Base-by-base conservation (phyloP, 495 filamentous ascomycete species). In the Xylaria palmicola region DNA sequence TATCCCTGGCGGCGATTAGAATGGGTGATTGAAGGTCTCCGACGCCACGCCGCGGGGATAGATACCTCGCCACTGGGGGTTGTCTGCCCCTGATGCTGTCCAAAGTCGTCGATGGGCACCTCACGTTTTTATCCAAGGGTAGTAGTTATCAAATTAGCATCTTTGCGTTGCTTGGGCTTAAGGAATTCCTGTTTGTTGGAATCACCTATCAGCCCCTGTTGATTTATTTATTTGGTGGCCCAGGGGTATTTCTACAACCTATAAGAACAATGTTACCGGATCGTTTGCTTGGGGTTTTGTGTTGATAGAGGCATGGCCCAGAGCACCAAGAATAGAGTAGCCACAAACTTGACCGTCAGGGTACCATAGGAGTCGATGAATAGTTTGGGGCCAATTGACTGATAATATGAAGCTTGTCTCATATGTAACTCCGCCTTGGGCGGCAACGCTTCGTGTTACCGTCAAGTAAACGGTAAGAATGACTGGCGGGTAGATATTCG, bases 401-500 rank as follows among this genome's bases (percentile, higher is more conserved):
- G 45, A 15, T 30, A 9, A n/a, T 27, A 15, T 29, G 17, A 29
- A 68, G 65, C 62, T 19, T 68, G 62, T 62, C 65, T 68, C 34
- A 65, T 62, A 26, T 63, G 84, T 60, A 75, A 67, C 26, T 62
- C 73, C 0, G 70, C 78, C 32, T 56, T 85, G 7, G 50, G 68
- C 26, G 81, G 73, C 0, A 80, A 83, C 65, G 77, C 75, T 0
- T 81, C 39, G 71, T 79, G 2, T 81, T 76, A 67, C 59, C 86
- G 44, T 79, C 77, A 4, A 70, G 67, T 20, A 62, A 79, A 64
- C 77, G 72, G 58, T 65, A 79, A 30, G 66, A 75, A 4, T 85
- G 81, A 80, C 62, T 85, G 3, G 72, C 69, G 22, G 83, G 81
- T 0, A 64, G 82, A 52, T 85, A 82, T 66, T 17, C 79, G 20